phyloP scores from a whole-genome alignment of 768 basidiomycete species.

The Mycena metata region DNA sequence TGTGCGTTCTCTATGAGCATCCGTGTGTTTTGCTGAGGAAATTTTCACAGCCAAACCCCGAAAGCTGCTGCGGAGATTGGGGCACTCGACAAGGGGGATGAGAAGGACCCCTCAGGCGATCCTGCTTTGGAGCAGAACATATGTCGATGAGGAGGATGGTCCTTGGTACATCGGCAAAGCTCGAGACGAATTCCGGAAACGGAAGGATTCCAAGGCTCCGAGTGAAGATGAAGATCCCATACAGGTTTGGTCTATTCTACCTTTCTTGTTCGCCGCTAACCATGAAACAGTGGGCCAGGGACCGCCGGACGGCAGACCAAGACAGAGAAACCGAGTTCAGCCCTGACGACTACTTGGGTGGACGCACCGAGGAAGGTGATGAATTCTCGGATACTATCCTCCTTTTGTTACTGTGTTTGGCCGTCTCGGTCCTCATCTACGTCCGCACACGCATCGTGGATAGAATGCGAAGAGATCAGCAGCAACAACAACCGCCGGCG shows the following conservation, averaged over 20 bases:
- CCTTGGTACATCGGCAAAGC: conserved; percentile 90
- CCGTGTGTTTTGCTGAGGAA: conserved; percentile 20
- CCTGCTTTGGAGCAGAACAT: conserved; percentile 48
- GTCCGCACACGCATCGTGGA: conserved; percentile 84
- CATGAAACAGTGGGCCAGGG: conserved; percentile 76
- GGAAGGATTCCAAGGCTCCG: conserved; percentile 57
- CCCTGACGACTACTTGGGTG: conserved; percentile 88
- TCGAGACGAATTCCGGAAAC: conserved; percentile 79
- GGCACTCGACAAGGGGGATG: conserved; percentile 56
- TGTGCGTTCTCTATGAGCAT: conserved; percentile 41
- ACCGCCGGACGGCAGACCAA: conserved; percentile 77
- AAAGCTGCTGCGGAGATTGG: conserved; percentile 50
- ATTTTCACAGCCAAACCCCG: conserved; percentile 16
- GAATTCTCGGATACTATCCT: conserved; percentile 87
- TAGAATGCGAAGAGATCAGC: conserved; percentile 75
- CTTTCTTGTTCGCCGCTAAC: conserved; percentile 1
- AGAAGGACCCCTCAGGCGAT: conserved; percentile 44
- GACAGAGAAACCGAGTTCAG: conserved; percentile 82
- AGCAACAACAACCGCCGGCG: conserved; percentile 58
- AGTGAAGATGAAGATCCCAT: conserved; percentile 79
- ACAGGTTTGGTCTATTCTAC: conserved; percentile 59
- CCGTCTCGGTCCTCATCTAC: conserved; percentile 82
- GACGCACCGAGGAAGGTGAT: conserved; percentile 73
- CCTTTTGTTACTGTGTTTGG: conserved; percentile 78
- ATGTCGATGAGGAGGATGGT: conserved; percentile 69